Evolutionary conservation across 495 filamentous ascomycete genomes (phyloP), one percentile per base, ranked within the genome.

Genomic region (Aspergillus kassunensis): DNA sequence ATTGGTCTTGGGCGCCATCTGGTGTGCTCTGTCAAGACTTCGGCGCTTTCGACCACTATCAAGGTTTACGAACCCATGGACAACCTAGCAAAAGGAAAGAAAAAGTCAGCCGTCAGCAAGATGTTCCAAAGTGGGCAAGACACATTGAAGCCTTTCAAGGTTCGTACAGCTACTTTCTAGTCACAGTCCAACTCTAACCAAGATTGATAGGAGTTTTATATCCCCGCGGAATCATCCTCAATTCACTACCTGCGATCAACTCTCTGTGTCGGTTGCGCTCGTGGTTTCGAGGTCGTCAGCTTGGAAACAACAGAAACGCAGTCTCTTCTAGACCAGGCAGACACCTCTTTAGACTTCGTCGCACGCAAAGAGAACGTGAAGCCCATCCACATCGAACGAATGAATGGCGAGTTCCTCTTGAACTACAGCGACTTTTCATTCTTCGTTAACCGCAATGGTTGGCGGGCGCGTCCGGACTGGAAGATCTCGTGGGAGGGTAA

Each of bases 371-470:
- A 98, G 64, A 89, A 87, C 58, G 86, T 93, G 55, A 88, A 90
- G 64, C 92, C 95, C n/a, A 93, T 99, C 53, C 90, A 96, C 59
- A 97, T 99, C 63, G 95, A 97, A 66, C 86, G 95, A 16, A 83
- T 97, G 60, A 90, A 92, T 56, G 90, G 90, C 56, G 95, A 97
- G 65, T 99, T 99, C 79, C 78, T 99, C 35, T 81, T 99, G 47
- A 97, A 96, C 67, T 99, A 99, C 69, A 90, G 88, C 18, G 95
- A 99, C 60, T 97, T 96, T 66, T 95, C 89, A 16, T 97, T 99
- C 79, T 99, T 96, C 61, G 93, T 99, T 60, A 97, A 99, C 69
- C 82, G 93, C 45, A 96, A 99, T 65, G 95, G 95, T 21, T 99
- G 95, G 95, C 82, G 95, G 46, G 91, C 92, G 29, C 79, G 91